Percentiles rank a stretch among this genome's conserved stretches.
phyloP scores from a whole-genome alignment of 495 filamentous ascomycete genomes.

The Podospora australis region DNA sequence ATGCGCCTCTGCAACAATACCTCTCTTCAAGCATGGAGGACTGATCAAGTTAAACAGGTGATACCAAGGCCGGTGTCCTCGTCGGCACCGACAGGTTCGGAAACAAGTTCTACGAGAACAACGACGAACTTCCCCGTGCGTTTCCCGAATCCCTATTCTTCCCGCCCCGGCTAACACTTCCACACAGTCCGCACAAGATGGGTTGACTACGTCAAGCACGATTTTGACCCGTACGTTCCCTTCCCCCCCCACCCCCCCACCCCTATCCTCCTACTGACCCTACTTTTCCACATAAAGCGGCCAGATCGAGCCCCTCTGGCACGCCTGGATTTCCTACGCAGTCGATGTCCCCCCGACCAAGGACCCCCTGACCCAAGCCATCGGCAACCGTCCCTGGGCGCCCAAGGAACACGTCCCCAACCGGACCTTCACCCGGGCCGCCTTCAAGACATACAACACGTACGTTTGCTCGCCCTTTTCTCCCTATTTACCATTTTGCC shows the following conservation, averaged over 20 bases:
- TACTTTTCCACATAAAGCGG: slow-evolving; percentile 34
- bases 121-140: slow-evolving; percentile 89
- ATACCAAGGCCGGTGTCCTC: slow-evolving; percentile 90
- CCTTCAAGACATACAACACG: slow-evolving; percentile 93
- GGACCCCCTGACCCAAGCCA: slow-evolving; percentile 56
- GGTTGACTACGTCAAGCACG: slow-evolving; percentile 89
- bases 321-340: slow-evolving; percentile 92
- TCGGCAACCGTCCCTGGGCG: slow-evolving; percentile 69
- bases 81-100: slow-evolving; percentile 84
- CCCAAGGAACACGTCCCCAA: slow-evolving; percentile 62
- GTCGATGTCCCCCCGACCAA: slow-evolving; percentile 77
- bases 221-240: slow-evolving; percentile 78
- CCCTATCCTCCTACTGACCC: background rate
- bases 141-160: slow-evolving; percentile 4
- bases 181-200: slow-evolving; percentile 84
- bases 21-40: background rate
- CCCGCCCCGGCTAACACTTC: slow-evolving; percentile 7
- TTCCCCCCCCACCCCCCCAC: background rate
- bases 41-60: slow-evolving; percentile 55
- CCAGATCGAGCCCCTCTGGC: slow-evolving; percentile 96
- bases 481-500: background rate
- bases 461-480: slow-evolving; percentile 35
- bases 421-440: slow-evolving; percentile 63
- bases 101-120: slow-evolving; percentile 97
- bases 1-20: slow-evolving; percentile 11